Evolutionary conservation across 1,139 yeast species (phyloP).

Genomic region (Candida sp.): DNA sequence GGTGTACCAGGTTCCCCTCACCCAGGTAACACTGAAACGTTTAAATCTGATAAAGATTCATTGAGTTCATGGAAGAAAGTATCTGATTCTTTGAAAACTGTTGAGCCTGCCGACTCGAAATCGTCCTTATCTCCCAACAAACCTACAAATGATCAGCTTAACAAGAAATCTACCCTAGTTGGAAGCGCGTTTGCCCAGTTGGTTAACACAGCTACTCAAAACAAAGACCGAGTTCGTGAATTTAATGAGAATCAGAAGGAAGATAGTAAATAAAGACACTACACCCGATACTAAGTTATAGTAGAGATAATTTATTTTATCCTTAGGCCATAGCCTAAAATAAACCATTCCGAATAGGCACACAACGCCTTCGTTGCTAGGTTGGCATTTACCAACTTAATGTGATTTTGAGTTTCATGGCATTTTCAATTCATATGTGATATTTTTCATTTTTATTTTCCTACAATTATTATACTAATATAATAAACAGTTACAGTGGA

Average conservation of each 20-base stretch:
- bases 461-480: too few relatives aligned
- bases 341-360: too few relatives aligned
- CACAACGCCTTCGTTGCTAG: too few relatives aligned
- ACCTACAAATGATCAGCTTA: slow-evolving; percentile 10
- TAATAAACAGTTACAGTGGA: too few relatives aligned
- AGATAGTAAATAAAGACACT: not conserved
- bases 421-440: too few relatives aligned
- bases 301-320: too few relatives aligned
- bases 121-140: slow-evolving; percentile 14
- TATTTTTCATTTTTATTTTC: too few relatives aligned
- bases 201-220: slow-evolving; percentile 67
- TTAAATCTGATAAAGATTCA: slow-evolving; percentile 10
- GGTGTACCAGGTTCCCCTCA: slow-evolving; percentile 14
- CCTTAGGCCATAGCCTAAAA: too few relatives aligned
- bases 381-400: too few relatives aligned
- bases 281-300: too few relatives aligned
- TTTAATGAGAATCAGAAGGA: slow-evolving; percentile 23
- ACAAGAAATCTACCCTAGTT: slow-evolving; percentile 14
- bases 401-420: too few relatives aligned
- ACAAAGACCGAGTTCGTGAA: slow-evolving; percentile 55
- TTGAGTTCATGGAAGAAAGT: slow-evolving; percentile 24
- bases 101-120: slow-evolving; percentile 12
- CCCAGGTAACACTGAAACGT: slow-evolving; percentile 3
- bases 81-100: slow-evolving; percentile 15
- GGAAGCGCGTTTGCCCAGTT: slow-evolving; percentile 64